A percentile compares a stretch with the other conserved stretches of the same genome.
phyloP scores from a whole-genome alignment of 2,329 filamentous ascomycete species.

The Exophiala calicioides region DNA sequence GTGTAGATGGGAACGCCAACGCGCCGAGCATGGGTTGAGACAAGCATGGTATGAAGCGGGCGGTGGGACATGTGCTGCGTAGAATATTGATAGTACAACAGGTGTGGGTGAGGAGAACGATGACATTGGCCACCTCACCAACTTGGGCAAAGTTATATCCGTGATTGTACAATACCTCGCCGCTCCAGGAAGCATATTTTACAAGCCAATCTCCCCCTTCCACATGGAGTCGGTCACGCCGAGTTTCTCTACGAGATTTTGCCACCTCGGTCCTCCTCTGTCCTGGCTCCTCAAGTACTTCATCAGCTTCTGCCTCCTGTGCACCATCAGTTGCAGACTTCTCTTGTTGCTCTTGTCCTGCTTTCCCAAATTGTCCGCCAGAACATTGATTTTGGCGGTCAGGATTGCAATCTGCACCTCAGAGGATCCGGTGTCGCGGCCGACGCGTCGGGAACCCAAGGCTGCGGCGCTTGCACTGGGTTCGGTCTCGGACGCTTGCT shows the following conservation, averaged over 20 bases:
- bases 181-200: slow-evolving; percentile 35
- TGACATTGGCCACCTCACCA: too few species aligned
- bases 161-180: slow-evolving; percentile 20
- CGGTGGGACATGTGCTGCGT: too few species aligned
- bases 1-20: too few species aligned
- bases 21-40: too few species aligned
- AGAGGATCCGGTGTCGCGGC: slow-evolving; percentile 88
- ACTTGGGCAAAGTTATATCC: slow-evolving; percentile 1
- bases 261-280: slow-evolving; percentile 86
- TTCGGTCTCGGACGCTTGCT: slow-evolving; percentile 1
- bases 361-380: slow-evolving; percentile 70
- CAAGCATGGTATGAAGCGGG: too few species aligned
- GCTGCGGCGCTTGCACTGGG: slow-evolving; percentile 7
- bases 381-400: slow-evolving; percentile 84
- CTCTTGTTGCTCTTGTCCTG: slow-evolving; percentile 95
- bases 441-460: slow-evolving; percentile 60
- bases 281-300: slow-evolving; percentile 87
- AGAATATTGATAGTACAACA: too few species aligned
- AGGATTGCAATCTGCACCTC: slow-evolving; percentile 98
- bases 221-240: slow-evolving; percentile 86
- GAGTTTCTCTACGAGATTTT: slow-evolving; percentile 77
- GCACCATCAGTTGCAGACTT: slow-evolving; percentile 80
- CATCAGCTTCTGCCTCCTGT: slow-evolving; percentile 84
- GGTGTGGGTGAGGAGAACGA: too few species aligned
- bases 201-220: slow-evolving; percentile 83